Percentiles rank a stretch among this genome's conserved stretches.
phyloP scores from a whole-genome alignment of 2,329 filamentous ascomycete genomes.

The Cercospora sp. region DNA sequence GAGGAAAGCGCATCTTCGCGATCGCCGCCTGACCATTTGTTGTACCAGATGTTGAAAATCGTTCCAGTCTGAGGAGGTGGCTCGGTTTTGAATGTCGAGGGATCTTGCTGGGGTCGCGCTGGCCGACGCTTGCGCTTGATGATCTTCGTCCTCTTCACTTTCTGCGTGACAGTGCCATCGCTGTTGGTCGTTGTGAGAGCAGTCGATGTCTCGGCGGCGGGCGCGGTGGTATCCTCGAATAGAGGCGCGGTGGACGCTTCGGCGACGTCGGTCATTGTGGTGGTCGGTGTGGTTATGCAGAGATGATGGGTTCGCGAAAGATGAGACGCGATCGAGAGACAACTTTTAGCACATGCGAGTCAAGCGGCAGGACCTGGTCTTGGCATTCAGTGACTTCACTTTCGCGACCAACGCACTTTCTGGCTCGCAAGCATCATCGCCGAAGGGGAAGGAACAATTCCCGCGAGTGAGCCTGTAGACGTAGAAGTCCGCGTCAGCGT shows the following conservation, averaged over 20 bases:
- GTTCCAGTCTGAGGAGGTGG: slow-evolving; percentile 90
- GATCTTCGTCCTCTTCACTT: slow-evolving; percentile 82
- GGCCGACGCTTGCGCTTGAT: slow-evolving; percentile 87
- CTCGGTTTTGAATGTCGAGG: slow-evolving; percentile 76
- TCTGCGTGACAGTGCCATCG: slow-evolving; percentile 42
- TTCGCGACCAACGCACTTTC: background rate
- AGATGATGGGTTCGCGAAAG: background rate
- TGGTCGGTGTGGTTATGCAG: background rate
- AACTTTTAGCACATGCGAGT: slow-evolving; percentile 1
- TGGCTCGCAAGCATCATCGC: background rate
- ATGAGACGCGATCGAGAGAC: background rate
- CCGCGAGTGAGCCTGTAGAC: background rate
- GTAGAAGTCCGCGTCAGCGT: slow-evolving; percentile 16
- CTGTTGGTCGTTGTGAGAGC: slow-evolving; percentile 28
- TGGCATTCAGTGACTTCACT: background rate
- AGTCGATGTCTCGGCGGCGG: slow-evolving; percentile 19
- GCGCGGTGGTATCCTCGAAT: slow-evolving; percentile 31
- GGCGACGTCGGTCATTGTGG: slow-evolving; percentile 14
- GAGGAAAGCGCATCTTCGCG: slow-evolving; percentile 87
- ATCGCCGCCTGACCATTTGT: slow-evolving; percentile 96
- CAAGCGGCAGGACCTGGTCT: background rate
- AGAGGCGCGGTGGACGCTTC: background rate
- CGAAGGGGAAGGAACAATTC: background rate
- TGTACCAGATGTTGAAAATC: slow-evolving; percentile 98
- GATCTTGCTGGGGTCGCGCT: slow-evolving; percentile 86